Evolutionary conservation across 805 yeast species (phyloP), one percentile per base, ranked within the genome.

Genomic region (Dipodascopsis tothii): DNA sequence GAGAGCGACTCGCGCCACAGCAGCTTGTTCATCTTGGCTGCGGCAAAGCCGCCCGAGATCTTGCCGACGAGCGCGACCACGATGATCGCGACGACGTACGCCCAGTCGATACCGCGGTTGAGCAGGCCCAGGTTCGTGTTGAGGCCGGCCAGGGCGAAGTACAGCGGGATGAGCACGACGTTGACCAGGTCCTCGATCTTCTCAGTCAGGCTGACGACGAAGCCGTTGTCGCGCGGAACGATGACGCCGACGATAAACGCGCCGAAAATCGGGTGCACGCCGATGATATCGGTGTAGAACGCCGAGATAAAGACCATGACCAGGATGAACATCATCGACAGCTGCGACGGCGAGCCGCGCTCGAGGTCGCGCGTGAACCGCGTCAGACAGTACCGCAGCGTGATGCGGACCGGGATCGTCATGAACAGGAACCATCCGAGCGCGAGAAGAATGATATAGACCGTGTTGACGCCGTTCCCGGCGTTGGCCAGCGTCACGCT

Each of bases 181-280:
- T 81, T 79, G 21, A 84, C 85, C 43, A 84, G 64, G 58, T 83
- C 90, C 62, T 84, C 94, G 61, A 84, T 74, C 56, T 82, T 78
- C 52, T 79, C 84, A 2, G 85, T 80, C 38, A 84, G 66, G 33
- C 72, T 73, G 33, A 81, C 72, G 16, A 80, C 86, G 58, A 79
- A 81, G 16, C 81, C 81, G 54, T 80, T 76, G 39, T 83, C 87
- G 55, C 90, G 69, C 5, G 94, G 94, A 4, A 83, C 74, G 40
- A 84, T 74, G 25, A 80, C 66, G 3, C 94, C 94, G 9, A 78
- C 77, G 63, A 84, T 71, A 56, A 84, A 84, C 0, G 90, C 92
- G 34, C 94, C 94, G 62, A 84, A 84, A 54, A 84, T 84, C 0
- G 92, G 83, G 62, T 84, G 94, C 7, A 82, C 90, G 3, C 94